Percentiles rank a stretch among this genome's conserved stretches.
phyloP scores from a whole-genome alignment of 2,329 filamentous ascomycete species.

The Biscogniauxia sp. region DNA sequence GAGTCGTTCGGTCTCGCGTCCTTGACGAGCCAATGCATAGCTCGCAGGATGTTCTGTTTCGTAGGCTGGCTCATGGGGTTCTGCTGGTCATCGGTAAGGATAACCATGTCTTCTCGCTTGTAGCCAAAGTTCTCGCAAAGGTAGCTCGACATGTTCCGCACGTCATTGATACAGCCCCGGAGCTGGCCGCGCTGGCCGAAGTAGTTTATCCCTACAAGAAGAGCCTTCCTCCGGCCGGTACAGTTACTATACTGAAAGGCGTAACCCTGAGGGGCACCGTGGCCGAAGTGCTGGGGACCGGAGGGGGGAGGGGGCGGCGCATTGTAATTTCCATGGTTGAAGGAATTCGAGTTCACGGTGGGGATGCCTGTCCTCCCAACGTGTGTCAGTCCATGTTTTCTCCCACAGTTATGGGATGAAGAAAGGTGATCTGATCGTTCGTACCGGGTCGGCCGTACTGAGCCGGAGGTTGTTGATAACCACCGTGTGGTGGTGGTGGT shows the following conservation, averaged over 20 bases:
- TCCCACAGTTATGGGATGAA: slow-evolving; percentile 6
- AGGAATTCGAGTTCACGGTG: slow-evolving; percentile 49
- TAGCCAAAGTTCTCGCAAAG: slow-evolving; percentile 88
- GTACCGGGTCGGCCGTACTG: slow-evolving; percentile 53
- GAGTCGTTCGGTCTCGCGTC: slow-evolving; percentile 91
- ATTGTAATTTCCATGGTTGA: slow-evolving; percentile 53
- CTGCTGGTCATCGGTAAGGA: slow-evolving; percentile 93
- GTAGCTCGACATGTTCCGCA: slow-evolving; percentile 94
- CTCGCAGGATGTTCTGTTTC: slow-evolving; percentile 89
- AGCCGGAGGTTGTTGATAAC: slow-evolving; percentile 39
- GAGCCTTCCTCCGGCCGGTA: slow-evolving; percentile 81
- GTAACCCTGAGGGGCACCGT: slow-evolving; percentile 77
- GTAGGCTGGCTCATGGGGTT: slow-evolving; percentile 97
- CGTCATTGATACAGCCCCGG: slow-evolving; percentile 93
- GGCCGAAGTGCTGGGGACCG: slow-evolving; percentile 69
- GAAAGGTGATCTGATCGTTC: slow-evolving; percentile 6
- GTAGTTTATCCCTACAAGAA: slow-evolving; percentile 95
- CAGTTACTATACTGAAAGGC: slow-evolving; percentile 90
- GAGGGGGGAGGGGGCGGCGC: slow-evolving; percentile 66
- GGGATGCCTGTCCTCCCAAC: slow-evolving; percentile 34
- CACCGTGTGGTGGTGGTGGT: slow-evolving; percentile 35
- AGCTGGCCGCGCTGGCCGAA: slow-evolving; percentile 89
- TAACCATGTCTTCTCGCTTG: slow-evolving; percentile 94
- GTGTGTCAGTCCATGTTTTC: slow-evolving; percentile 3
- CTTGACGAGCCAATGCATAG: slow-evolving; percentile 98